phyloP scores from a whole-genome alignment of 495 filamentous ascomycete genomes.

The Aspergillus mulundensis region DNA sequence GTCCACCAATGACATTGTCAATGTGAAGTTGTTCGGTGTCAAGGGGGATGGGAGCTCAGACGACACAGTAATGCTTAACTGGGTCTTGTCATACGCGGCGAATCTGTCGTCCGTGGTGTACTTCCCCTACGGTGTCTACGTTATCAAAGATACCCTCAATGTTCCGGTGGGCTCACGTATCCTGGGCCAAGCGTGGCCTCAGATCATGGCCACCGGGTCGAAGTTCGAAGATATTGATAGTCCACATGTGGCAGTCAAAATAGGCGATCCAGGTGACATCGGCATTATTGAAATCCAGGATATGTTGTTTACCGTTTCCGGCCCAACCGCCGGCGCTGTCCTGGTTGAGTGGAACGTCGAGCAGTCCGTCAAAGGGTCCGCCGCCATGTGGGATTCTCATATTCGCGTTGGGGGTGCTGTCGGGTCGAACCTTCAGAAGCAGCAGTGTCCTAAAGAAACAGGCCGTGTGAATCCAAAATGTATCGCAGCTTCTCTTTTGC shows the following conservation, averaged over 20 bases:
- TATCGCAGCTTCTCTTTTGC: slow-evolving; percentile 53
- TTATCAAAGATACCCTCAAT: slow-evolving; percentile 69
- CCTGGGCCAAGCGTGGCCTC: slow-evolving; percentile 76
- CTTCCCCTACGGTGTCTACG: slow-evolving; percentile 80
- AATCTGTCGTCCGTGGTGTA: slow-evolving; percentile 51
- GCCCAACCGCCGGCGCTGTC: slow-evolving; percentile 76
- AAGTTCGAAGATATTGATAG: slow-evolving; percentile 60
- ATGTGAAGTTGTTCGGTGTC: slow-evolving; percentile 46
- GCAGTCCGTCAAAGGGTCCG: slow-evolving; percentile 55
- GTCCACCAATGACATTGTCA: slow-evolving; percentile 51
- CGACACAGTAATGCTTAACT: slow-evolving; percentile 56
- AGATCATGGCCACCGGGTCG: slow-evolving; percentile 71
- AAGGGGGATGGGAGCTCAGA: slow-evolving; percentile 51
- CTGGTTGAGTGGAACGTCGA: slow-evolving; percentile 82
- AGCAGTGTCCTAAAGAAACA: slow-evolving; percentile 56
- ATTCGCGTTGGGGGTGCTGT: slow-evolving; percentile 69
- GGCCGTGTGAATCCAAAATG: slow-evolving; percentile 48
- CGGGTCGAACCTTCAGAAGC: slow-evolving; percentile 67
- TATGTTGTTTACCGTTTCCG: slow-evolving; percentile 64
- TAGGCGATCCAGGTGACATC: slow-evolving; percentile 67
- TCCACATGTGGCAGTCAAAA: slow-evolving; percentile 69
- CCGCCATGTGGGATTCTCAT: slow-evolving; percentile 55
- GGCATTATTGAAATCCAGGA: slow-evolving; percentile 76
- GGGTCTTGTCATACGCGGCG: slow-evolving; percentile 55
- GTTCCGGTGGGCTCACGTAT: slow-evolving; percentile 58